phyloP scores from a whole-genome alignment of 768 basidiomycete genomes.

The Termitomyces sp. region DNA sequence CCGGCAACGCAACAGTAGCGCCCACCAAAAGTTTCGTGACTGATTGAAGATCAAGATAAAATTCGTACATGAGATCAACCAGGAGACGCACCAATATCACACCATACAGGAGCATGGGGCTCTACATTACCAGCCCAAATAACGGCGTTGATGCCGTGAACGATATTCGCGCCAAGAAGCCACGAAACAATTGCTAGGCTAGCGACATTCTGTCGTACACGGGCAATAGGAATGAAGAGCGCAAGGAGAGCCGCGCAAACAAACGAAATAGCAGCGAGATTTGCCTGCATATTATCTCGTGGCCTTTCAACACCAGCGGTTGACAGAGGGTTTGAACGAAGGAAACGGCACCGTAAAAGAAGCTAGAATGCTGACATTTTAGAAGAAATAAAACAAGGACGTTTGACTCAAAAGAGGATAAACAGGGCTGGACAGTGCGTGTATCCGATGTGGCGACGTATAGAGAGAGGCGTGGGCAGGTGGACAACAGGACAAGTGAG shows the following conservation, averaged over 20 bases:
- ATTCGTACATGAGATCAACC: neutral
- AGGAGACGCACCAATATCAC: constrained; percentile 63
- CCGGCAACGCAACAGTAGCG: constrained; percentile 55
- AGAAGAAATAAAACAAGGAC: constrained; percentile 29
- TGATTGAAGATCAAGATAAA: constrained; percentile 21
- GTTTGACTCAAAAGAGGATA: constrained; percentile 7
- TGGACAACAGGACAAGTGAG: constrained; percentile 23
- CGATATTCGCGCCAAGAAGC: constrained; percentile 48
- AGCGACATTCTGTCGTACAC: constrained; percentile 46
- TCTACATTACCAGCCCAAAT: constrained; percentile 58
- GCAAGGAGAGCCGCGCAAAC: constrained; percentile 40
- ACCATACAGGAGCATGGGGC: constrained; percentile 58
- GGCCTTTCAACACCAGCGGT: constrained; percentile 6
- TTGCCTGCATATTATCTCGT: constrained; percentile 30
- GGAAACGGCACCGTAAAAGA: constrained; percentile 13
- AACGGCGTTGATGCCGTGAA: constrained; percentile 56
- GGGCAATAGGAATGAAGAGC: constrained; percentile 40
- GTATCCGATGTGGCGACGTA: constrained; percentile 14
- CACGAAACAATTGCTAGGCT: constrained; percentile 49
- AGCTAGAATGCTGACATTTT: constrained; percentile 17
- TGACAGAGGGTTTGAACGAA: constrained; percentile 16
- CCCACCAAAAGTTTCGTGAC: constrained; percentile 57
- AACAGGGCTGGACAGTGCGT: neutral
- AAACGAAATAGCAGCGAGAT: constrained; percentile 43
- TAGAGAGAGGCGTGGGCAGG: constrained; percentile 2